A percentile compares a stretch with the other conserved stretches of the same genome.
These are phyloP conservation scores for Fusarium vanettenii DNA, from an alignment of 2,329 filamentous ascomycete species.

Conservation along the genomic window DNA sequence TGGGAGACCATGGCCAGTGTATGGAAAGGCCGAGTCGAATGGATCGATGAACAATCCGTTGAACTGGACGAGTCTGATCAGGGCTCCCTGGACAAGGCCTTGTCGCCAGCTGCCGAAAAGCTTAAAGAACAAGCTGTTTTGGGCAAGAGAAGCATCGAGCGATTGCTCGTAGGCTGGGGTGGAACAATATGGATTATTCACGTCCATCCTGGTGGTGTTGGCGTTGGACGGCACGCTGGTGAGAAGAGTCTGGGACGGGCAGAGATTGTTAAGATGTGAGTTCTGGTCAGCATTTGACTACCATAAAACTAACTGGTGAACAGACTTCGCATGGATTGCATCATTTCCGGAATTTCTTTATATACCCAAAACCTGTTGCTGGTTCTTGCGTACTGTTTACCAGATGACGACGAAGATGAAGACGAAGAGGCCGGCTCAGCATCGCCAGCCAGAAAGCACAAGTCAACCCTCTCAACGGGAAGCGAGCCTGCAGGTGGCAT, in stretches of 20 bases:
- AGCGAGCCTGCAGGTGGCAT: slow-evolving; percentile 74
- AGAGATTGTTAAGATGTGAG: slow-evolving; percentile 93
- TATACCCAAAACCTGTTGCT: slow-evolving; percentile 93
- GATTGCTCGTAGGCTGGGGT: slow-evolving; percentile 93
- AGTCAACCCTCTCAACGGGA: slow-evolving; percentile 56
- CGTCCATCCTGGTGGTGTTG: slow-evolving; percentile 80
- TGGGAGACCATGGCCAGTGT: slow-evolving; percentile 98
- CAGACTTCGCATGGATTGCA: slow-evolving; percentile 95
- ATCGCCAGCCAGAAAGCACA: slow-evolving; percentile 52
- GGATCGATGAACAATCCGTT: slow-evolving; percentile 88
- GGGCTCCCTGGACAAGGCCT: slow-evolving; percentile 47
- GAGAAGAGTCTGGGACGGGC: slow-evolving; percentile 82
- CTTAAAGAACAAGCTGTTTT: slow-evolving; percentile 62
- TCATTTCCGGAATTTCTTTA: slow-evolving; percentile 95
- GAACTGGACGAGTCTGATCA: slow-evolving; percentile 73
- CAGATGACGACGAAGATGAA: slow-evolving; percentile 72
- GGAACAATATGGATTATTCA: slow-evolving; percentile 96
- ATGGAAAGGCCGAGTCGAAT: slow-evolving; percentile 92
- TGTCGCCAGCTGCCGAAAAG: slow-evolving; percentile 60
- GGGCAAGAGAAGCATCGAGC: slow-evolving; percentile 70
- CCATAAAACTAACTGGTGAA: slow-evolving; percentile 61
- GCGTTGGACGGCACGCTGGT: slow-evolving; percentile 72
- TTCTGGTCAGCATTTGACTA: slow-evolving; percentile 61
- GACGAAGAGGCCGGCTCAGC: slow-evolving; percentile 40
- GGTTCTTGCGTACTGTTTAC: slow-evolving; percentile 89